Evolutionary conservation across 2,329 filamentous ascomycete genomes (phyloP).

Genomic region (Stachybotrys echinatus): DNA sequence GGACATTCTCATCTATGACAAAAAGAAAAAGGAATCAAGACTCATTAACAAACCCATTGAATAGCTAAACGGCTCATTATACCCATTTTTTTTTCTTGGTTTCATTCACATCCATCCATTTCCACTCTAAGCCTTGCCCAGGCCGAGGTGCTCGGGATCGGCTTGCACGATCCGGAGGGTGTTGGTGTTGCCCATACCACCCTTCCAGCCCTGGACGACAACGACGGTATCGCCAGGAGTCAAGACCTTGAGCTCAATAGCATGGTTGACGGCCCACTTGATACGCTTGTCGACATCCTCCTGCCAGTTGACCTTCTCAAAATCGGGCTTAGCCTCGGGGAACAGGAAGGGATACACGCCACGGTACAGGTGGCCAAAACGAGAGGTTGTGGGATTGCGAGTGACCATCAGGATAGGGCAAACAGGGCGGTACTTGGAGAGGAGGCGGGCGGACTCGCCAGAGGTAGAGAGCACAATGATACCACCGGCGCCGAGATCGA

Average conservation of each 20-base stretch:
- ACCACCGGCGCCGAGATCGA: constrained; percentile 93
- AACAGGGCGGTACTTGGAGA: constrained; percentile 97
- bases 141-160: constrained; percentile 52
- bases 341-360: constrained; percentile 98
- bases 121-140: constrained; percentile 35
- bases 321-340: constrained; percentile 90
- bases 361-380: constrained; percentile 93
- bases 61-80: background rate
- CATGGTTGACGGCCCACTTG: constrained; percentile 91
- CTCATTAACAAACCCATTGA: background rate
- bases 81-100: background rate
- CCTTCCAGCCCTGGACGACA: constrained; percentile 87
- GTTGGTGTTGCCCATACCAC: constrained; percentile 89
- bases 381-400: constrained; percentile 73
- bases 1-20: background rate
- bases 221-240: constrained; percentile 69
- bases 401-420: constrained; percentile 99
- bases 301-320: constrained; percentile 90
- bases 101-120: background rate
- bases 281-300: constrained; percentile 97
- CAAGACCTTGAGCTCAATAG: constrained; percentile 75
- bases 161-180: constrained; percentile 63
- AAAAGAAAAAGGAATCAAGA: background rate
- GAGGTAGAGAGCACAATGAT: constrained; percentile 96
- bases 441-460: constrained; percentile 86